These are phyloP conservation scores for Sarocladium brachiariae DNA, from an alignment of 2,329 filamentous ascomycete genomes.

Conservation along the genomic window DNA sequence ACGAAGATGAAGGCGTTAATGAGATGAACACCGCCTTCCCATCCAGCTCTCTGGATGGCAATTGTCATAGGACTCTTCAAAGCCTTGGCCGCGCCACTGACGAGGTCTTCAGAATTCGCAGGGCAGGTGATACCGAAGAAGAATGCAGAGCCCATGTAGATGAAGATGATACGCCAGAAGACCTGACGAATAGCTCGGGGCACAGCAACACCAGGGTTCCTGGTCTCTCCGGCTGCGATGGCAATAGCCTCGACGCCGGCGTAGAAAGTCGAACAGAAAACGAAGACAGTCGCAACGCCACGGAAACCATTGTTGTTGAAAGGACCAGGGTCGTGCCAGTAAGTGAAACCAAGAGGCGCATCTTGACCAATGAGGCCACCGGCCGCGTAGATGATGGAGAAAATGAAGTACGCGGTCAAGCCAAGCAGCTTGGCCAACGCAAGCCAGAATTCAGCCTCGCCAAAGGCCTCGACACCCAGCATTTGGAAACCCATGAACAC, in stretches of 20 bases:
- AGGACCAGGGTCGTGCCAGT: slow-evolving; percentile 65
- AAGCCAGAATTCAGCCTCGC: slow-evolving; percentile 76
- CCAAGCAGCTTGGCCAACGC: slow-evolving; percentile 65
- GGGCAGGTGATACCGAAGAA: slow-evolving; percentile 72
- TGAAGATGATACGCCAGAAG: slow-evolving; percentile 54
- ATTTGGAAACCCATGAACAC: slow-evolving; percentile 62
- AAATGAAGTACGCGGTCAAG: slow-evolving; percentile 65
- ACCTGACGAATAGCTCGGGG: slow-evolving; percentile 53
- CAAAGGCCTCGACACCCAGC: slow-evolving; percentile 66
- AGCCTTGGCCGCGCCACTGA: slow-evolving; percentile 54
- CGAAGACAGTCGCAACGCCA: slow-evolving; percentile 58
- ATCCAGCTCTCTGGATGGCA: slow-evolving; percentile 67
- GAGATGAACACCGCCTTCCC: slow-evolving; percentile 62
- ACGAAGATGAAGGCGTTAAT: slow-evolving; percentile 74
- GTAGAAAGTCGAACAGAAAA: slow-evolving; percentile 65
- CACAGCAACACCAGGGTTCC: slow-evolving; percentile 49
- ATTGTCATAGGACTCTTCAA: slow-evolving; percentile 68
- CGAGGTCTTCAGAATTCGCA: slow-evolving; percentile 56
- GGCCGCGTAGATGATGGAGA: slow-evolving; percentile 64
- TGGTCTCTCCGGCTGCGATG: slow-evolving; percentile 55
- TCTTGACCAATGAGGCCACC: slow-evolving; percentile 55
- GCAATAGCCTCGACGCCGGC: slow-evolving; percentile 60
- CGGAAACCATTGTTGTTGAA: slow-evolving; percentile 61
- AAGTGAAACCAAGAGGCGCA: slow-evolving; percentile 58
- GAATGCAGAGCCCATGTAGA: slow-evolving; percentile 64